These are phyloP conservation scores for Paramyrothecium sp. DNA, from an alignment of 2,329 filamentous ascomycete species.

Conservation along the genomic window DNA sequence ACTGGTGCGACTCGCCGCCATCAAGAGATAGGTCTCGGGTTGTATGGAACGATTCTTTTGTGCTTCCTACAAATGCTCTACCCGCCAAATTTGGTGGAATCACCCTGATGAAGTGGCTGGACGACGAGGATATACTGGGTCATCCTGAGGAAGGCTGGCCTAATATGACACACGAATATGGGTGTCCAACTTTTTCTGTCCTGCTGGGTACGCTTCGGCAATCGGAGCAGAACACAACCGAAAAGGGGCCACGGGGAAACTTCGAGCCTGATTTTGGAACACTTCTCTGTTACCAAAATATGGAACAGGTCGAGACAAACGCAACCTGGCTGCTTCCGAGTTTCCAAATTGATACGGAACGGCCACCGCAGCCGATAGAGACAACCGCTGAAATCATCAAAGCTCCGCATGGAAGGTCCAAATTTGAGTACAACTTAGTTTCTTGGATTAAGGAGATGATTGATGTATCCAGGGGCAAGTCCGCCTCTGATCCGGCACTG, in stretches of 20 bases:
- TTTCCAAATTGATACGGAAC: slow-evolving; percentile 11
- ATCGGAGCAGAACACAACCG: background rate
- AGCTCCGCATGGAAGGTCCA: slow-evolving; percentile 8
- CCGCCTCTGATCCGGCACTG: slow-evolving; percentile 13
- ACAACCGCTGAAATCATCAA: slow-evolving; percentile 9
- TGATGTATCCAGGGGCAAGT: slow-evolving; percentile 7
- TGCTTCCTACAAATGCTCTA: slow-evolving; percentile 10
- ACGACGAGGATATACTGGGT: slow-evolving; percentile 8
- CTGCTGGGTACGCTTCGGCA: slow-evolving; percentile 7
- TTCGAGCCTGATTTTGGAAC: slow-evolving; percentile 18
- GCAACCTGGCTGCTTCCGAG: slow-evolving; percentile 16
- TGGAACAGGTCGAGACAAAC: slow-evolving; percentile 17
- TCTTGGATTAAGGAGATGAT: slow-evolving; percentile 14
- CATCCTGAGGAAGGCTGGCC: slow-evolving; percentile 9
- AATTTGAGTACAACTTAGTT: slow-evolving; percentile 15
- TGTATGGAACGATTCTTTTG: slow-evolving; percentile 17
- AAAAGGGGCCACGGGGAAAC: slow-evolving; percentile 2
- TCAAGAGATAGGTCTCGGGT: slow-evolving; percentile 7
- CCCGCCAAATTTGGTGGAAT: slow-evolving; percentile 17
- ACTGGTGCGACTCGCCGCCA: slow-evolving; percentile 15
- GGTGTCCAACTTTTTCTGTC: slow-evolving; percentile 14
- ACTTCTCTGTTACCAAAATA: slow-evolving; percentile 18
- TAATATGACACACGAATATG: slow-evolving; percentile 7
- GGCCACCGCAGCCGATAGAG: slow-evolving; percentile 9
- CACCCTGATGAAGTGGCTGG: slow-evolving; percentile 19